Percentiles rank a stretch among this genome's conserved stretches.
Evolutionary conservation across 2,329 filamentous ascomycete species (phyloP).

Genomic region (Corniculantispora saksenae): DNA sequence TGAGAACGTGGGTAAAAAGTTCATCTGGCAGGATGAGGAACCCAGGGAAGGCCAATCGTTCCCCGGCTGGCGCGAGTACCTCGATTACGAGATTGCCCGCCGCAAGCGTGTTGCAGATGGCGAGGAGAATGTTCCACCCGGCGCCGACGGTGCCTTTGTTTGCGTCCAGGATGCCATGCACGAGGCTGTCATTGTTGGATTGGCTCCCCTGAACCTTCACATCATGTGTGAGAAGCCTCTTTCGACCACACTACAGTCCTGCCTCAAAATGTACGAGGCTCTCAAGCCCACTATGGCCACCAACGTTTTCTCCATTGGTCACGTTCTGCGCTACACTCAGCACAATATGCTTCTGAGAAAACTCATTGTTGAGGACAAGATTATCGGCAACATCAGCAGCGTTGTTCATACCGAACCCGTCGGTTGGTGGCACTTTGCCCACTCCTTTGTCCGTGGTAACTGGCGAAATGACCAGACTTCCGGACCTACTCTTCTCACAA

Average conservation of each 20-base stretch:
- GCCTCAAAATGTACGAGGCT: conserved; percentile 69
- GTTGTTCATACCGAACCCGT: conserved; percentile 93
- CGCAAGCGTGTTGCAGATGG: conserved; percentile 54
- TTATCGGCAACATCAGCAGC: conserved; percentile 82
- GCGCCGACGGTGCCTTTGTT: conserved; percentile 63
- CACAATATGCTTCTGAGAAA: conserved; percentile 85
- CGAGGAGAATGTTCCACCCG: conserved; percentile 46
- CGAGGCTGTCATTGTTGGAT: conserved; percentile 72
- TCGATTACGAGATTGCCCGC: conserved; percentile 68
- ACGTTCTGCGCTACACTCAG: conserved; percentile 89
- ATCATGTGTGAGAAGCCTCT: conserved; percentile 96
- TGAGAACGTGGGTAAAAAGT: conserved; percentile 64
- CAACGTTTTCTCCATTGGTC: conserved; percentile 82
- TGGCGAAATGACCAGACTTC: conserved; percentile 80
- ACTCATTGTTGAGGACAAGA: conserved; percentile 71
- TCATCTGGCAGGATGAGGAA: conserved; percentile 65
- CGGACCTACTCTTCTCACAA: conserved; percentile 85
- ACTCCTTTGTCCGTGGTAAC: conserved; percentile 89
- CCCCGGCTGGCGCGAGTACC: conserved; percentile 70
- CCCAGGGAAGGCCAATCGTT: conserved; percentile 69
- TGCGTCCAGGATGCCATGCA: conserved; percentile 87
- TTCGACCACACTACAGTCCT: conserved; percentile 76
- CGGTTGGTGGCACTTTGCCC: conserved; percentile 93
- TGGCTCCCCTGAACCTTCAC: conserved; percentile 72
- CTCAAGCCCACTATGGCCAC: conserved; percentile 40